These are phyloP conservation scores for Fomitopsis palustris DNA, from an alignment of 1,284 basidiomycete genomes.

Conservation along the genomic window DNA sequence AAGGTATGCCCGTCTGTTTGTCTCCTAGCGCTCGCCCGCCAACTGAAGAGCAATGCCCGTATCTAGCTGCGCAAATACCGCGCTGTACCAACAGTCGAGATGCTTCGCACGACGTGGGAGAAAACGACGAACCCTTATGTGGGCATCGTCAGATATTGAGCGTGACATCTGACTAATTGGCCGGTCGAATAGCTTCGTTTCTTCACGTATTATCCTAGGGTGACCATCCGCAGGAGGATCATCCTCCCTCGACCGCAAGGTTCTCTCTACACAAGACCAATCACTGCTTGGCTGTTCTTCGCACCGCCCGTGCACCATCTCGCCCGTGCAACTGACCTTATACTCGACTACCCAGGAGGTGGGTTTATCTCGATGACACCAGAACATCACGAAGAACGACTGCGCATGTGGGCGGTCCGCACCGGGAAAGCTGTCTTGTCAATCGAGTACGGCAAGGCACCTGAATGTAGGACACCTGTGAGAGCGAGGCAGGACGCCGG, in stretches of 20 bases:
- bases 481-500: not conserved
- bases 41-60: not conserved
- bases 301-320: conserved; percentile 69
- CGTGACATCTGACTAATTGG: not conserved
- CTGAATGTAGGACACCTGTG: conserved; percentile 69
- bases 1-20: conserved; percentile 55
- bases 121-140: conserved; percentile 94
- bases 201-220: conserved; percentile 8
- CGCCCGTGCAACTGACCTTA: conserved; percentile 68
- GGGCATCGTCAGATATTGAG: conserved; percentile 20
- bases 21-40: no score
- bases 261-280: conserved; percentile 77
- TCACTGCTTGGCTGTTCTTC: conserved; percentile 86
- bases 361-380: conserved; percentile 96
- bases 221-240: conserved; percentile 75
- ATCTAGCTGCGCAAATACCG: conserved; percentile 82
- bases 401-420: conserved; percentile 80
- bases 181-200: conserved; percentile 10
- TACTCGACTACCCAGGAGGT: conserved; percentile 92
- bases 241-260: conserved; percentile 77
- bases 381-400: conserved; percentile 93
- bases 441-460: conserved; percentile 95
- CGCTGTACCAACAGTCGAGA: conserved; percentile 92
- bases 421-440: conserved; percentile 82
- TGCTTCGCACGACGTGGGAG: conserved; percentile 94